Evolutionary conservation across 2,329 filamentous ascomycete genomes (phyloP), one percentile per base, ranked within the genome.

Genomic region (Leptosphaerulina australis): DNA sequence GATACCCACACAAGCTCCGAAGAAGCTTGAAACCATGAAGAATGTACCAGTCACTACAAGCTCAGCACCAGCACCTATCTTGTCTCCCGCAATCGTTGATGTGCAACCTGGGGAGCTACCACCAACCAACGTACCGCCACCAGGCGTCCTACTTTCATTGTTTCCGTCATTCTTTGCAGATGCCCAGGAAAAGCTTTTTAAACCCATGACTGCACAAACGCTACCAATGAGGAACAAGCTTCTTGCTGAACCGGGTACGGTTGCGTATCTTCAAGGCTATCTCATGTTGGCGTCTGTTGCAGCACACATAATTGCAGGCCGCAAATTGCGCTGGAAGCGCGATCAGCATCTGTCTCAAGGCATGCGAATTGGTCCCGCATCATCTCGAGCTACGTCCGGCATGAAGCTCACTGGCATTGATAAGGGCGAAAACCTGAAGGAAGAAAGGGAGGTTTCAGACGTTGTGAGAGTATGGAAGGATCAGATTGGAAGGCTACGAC

Each of bases 331-430:
- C 48, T 97, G 93, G 93, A 93, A 96, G 69, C 84, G 93, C 44
- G 93, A 97, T 73, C 87, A 84, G 55, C 85, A 91, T 55, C 78
- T 97, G 10, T 84, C 89, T 1, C 91, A 96, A 71, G 87, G 87
- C 66, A 96, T 96, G 89, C 86, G 88, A 48, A 96, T 97, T 54
- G 84, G 85, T 0, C 83, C 83, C 15, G 90, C 90, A 1, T 84
- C 85, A 12, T 90, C 89, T 62, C 72, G 76, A 40, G 86, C 81
- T 60, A 74, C 76, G 24, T 88, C 81, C n/a, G 84, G 93, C 3
- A 97, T 97, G 93, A 97, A 97, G 74, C 82, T 97, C 15, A 84
- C 88, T 0, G 88, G 90, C 10, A 79, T 97, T 30, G 92, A 96
- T 73, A 93, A 88, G 73, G 83, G 85, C 3, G 91, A 97, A 71